Evolutionary conservation across 2,329 filamentous ascomycete species (phyloP).

Genomic region (Pseudogymnoascus sp.): DNA sequence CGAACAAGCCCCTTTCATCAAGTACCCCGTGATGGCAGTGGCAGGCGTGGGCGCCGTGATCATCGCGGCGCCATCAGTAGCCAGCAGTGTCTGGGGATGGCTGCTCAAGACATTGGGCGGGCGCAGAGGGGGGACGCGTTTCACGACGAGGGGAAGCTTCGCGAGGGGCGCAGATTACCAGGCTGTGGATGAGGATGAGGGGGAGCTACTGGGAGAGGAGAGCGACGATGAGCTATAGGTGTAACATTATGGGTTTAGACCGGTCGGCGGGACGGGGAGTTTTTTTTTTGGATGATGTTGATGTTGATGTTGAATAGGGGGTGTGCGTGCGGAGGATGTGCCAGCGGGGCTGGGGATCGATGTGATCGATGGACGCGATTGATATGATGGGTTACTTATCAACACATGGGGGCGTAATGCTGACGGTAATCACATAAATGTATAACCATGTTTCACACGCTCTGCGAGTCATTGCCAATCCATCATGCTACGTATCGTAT

Average conservation of each 20-base stretch:
- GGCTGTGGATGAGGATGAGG: constrained; percentile 85
- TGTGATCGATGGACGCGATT: neutral
- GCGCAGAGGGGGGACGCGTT: constrained; percentile 46
- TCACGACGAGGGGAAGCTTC: constrained; percentile 85
- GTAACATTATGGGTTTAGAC: constrained; percentile 4
- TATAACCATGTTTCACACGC: constrained; percentile 7
- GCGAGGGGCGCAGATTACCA: constrained; percentile 83
- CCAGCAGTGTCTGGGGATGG: constrained; percentile 64
- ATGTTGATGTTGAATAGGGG: neutral
- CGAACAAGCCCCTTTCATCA: constrained; percentile 68
- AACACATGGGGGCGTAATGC: neutral
- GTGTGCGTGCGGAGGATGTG: neutral
- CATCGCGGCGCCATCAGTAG: constrained; percentile 62
- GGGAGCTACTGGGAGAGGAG: constrained; percentile 86
- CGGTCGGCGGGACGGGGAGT: neutral
- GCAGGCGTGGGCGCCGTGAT: constrained; percentile 56
- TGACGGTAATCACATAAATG: neutral
- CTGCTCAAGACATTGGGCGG: constrained; percentile 45
- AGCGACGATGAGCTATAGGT: constrained; percentile 74
- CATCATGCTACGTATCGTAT: neutral
- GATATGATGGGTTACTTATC: constrained; percentile 7
- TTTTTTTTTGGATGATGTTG: neutral
- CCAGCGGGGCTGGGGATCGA: neutral
- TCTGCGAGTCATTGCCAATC: neutral
- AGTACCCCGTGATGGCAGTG: constrained; percentile 70